Evolutionary conservation across 208 protist genomes (phyloP), one percentile per base, ranked within the genome.

Genomic region (Wallacemonas sp.): DNA sequence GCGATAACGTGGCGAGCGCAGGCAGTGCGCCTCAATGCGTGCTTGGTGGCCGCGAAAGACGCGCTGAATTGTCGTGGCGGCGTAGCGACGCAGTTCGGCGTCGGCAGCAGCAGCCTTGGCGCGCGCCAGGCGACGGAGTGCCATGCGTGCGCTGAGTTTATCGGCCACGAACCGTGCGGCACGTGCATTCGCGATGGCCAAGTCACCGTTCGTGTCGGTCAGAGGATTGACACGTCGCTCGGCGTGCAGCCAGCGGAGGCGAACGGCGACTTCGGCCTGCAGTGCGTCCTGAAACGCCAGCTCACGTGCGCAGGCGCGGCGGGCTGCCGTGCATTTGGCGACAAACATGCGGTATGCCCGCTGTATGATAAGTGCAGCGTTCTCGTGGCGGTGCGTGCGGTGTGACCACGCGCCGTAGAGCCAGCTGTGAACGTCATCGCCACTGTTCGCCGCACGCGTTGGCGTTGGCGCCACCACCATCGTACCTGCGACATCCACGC

Each of bases 331-430:
- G 32, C 44, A 24, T 15, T 80, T 81, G 0, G 91, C 80, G 8
- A 68, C 29, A 65, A 91, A 83, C 12, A 57, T 66, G 4, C 91
- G 85, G 62, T 83, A 96, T 1, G 86, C 85, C 33, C 82, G 78
- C 58, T 93, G 87, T 62, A 96, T 92, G 19, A 59, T 63, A 8
- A 94, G 65, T 17, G 91, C 91, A 8, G 91, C 91, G 38, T 79
- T 81, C 64, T 96, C 91, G 64, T 96, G 91, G 4, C 77, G 73
- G 57, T 93, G 83, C 0, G 85, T 93, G 76, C 78, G 79, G 52
- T 81, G 63, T n/a, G 53, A 41, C 87, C 91, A 93, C 29, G 69
- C 60, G 10, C 54, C 41, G 22, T 91, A 60, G 19, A 96, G 63
- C 87, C 91, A 96, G 0, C 79, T 41, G 34, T 87, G 84, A 19